These are phyloP conservation scores for Tylopilus sp. DNA, from an alignment of 768 basidiomycete genomes.

Conservation along the genomic window DNA sequence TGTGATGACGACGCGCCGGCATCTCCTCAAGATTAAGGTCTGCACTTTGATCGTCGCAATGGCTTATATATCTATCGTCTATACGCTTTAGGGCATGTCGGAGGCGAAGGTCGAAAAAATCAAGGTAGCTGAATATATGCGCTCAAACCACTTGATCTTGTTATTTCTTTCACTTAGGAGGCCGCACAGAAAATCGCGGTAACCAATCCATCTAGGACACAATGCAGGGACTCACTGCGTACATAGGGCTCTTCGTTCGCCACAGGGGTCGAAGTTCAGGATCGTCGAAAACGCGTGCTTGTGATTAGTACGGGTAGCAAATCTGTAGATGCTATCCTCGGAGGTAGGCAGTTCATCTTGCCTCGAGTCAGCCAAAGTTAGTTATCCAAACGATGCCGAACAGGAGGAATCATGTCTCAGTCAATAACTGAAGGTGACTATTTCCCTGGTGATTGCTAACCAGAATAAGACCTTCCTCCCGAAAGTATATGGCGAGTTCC, in stretches of 20 bases:
- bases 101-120: slow-evolving; percentile 98
- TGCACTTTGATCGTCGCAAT: background rate
- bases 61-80: background rate
- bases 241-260: slow-evolving; percentile 84
- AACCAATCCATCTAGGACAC: background rate
- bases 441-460: background rate
- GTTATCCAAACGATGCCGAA: background rate
- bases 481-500: slow-evolving; percentile 90
- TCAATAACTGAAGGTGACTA: slow-evolving; percentile 83
- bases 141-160: background rate
- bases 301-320: slow-evolving; percentile 93
- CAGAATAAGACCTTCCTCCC: background rate
- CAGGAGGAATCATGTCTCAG: slow-evolving; percentile 88
- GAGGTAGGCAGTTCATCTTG: slow-evolving; percentile 47
- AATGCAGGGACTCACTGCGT: background rate
- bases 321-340: slow-evolving; percentile 82
- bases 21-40: slow-evolving; percentile 93
- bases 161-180: slow-evolving; percentile 52
- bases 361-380: background rate
- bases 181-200: slow-evolving; percentile 86
- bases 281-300: slow-evolving; percentile 76
- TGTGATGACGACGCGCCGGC: slow-evolving; percentile 86
- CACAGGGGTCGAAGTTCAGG: slow-evolving; percentile 88
- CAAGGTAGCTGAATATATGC: slow-evolving; percentile 50
- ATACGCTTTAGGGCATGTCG: slow-evolving; percentile 71